These are phyloP conservation scores for Annulohypoxylon stygium DNA, from an alignment of 495 filamentous ascomycete species.

Conservation along the genomic window DNA sequence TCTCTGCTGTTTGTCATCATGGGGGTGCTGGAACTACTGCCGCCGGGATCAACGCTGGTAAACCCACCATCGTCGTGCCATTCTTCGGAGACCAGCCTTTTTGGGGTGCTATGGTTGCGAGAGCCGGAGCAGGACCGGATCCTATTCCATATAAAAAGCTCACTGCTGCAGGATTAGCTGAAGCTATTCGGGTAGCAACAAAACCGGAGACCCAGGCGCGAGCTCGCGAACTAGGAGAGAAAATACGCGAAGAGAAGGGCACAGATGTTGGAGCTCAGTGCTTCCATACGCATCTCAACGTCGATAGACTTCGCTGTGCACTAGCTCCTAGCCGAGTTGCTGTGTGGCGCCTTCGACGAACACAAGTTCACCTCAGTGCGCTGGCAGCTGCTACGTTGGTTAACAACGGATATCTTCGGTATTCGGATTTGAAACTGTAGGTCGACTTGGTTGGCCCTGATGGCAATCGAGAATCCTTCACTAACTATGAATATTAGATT, in stretches of 20 bases:
- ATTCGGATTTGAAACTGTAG: slow-evolving; percentile 77
- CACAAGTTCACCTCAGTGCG: slow-evolving; percentile 72
- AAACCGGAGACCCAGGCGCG: slow-evolving; percentile 66
- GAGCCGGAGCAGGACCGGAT: slow-evolving; percentile 76
- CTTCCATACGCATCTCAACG: slow-evolving; percentile 77
- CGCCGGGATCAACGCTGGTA: slow-evolving; percentile 74
- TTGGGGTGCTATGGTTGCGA: slow-evolving; percentile 82
- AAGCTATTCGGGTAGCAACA: slow-evolving; percentile 70
- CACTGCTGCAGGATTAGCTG: slow-evolving; percentile 71
- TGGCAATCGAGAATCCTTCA: not conserved
- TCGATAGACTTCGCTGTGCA: slow-evolving; percentile 71
- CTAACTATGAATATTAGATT: slow-evolving; percentile 62
- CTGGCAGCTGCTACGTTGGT: slow-evolving; percentile 76
- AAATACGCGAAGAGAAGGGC: slow-evolving; percentile 75
- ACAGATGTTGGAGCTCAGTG: slow-evolving; percentile 71
- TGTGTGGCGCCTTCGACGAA: slow-evolving; percentile 76
- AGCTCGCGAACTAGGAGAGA: slow-evolving; percentile 70
- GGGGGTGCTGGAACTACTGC: slow-evolving; percentile 88
- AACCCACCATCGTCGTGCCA: slow-evolving; percentile 81
- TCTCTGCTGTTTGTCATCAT: slow-evolving; percentile 83
- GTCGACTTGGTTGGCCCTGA: slow-evolving; percentile 33
- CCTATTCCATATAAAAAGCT: slow-evolving; percentile 79
- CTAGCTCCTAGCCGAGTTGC: slow-evolving; percentile 74
- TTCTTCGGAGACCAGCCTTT: slow-evolving; percentile 92
- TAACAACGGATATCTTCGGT: slow-evolving; percentile 70